phyloP scores from a whole-genome alignment of 2,329 filamentous ascomycete species.

The Paraphaeosphaeria minitans region DNA sequence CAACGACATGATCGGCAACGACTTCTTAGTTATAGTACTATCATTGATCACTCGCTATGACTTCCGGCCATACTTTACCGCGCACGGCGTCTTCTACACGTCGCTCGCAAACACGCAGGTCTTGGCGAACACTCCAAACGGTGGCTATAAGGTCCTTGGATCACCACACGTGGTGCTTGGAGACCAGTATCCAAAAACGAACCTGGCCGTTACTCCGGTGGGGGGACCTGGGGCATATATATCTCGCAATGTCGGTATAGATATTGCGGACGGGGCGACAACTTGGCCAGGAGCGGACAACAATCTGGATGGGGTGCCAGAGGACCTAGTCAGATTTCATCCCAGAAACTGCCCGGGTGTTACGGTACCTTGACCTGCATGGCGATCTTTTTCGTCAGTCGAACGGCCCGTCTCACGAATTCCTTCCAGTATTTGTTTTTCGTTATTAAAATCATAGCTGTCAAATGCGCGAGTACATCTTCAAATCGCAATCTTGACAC shows the following conservation, averaged over 20 bases:
- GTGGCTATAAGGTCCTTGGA: neutral
- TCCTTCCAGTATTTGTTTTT: neutral
- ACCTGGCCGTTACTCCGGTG: neutral
- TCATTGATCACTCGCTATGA: neutral
- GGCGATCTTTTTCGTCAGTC: neutral
- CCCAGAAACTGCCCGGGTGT: neutral
- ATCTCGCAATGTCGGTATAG: neutral
- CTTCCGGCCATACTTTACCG: constrained; percentile 3
- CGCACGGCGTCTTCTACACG: constrained; percentile 3
- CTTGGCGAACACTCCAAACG: neutral
- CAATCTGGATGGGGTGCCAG: neutral
- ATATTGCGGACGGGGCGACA: neutral
- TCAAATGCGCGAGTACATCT: no score
- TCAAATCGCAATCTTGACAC: no score
- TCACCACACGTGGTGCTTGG: neutral
- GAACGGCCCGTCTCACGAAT: neutral
- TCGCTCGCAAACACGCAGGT: constrained; percentile 1
- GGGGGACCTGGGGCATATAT: neutral
- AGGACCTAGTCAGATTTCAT: neutral
- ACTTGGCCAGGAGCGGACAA: constrained; percentile 4
- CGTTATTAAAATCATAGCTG: no score
- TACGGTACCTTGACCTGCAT: neutral
- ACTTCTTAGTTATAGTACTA: neutral
- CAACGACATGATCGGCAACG: constrained; percentile 3
- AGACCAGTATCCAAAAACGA: constrained; percentile 5